These are phyloP conservation scores for Solanum sejunctum DNA, from an alignment of 257 asterid species.

Conservation along the genomic window DNA sequence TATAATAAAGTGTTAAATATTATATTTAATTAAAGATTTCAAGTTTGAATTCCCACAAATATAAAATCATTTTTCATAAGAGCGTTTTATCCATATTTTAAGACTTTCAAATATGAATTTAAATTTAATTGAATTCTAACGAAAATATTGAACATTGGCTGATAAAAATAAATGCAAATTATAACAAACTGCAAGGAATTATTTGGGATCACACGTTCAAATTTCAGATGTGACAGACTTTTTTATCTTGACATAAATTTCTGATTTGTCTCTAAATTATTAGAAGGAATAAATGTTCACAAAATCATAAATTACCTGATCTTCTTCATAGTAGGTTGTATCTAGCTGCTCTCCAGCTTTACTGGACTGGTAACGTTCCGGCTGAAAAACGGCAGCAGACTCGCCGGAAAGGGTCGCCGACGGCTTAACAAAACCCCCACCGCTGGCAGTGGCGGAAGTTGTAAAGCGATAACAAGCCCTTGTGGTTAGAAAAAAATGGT, in stretches of 20 bases:
- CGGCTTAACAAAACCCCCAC: background rate
- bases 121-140: too few relatives aligned
- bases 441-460: background rate
- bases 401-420: background rate
- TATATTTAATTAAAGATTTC: too few relatives aligned
- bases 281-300: background rate
- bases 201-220: background rate
- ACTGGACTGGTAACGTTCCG: constrained; percentile 39
- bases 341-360: constrained; percentile 40
- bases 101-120: too few relatives aligned
- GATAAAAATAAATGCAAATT: too few relatives aligned
- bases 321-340: constrained; percentile 11
- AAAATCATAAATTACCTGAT: constrained; percentile 15
- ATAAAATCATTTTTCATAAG: accelerated
- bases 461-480: background rate
- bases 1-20: too few relatives aligned
- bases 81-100: too few relatives aligned
- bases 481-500: constrained; percentile 17
- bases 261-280: background rate
- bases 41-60: too few relatives aligned
- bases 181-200: too few relatives aligned
- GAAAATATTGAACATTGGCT: too few relatives aligned
- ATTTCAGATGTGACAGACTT: background rate
- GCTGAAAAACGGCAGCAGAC: background rate
- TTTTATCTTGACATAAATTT: background rate